These are phyloP conservation scores for Akanthomyces dipterigenus DNA, from an alignment of 2,329 filamentous ascomycete species.

Conservation along the genomic window DNA sequence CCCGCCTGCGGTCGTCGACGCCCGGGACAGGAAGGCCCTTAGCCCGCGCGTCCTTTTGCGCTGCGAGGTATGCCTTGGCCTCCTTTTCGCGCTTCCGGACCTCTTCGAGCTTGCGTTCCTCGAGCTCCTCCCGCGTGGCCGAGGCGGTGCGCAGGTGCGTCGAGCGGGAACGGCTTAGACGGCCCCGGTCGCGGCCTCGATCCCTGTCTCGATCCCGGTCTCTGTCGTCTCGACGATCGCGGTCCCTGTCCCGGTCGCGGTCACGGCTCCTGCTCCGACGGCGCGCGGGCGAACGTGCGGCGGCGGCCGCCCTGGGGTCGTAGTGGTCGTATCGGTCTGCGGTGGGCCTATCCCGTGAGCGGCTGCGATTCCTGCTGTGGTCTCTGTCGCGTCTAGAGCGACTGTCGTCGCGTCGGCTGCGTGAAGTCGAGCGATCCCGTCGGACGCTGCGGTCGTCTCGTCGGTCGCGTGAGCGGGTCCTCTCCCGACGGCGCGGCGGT, in stretches of 20 bases:
- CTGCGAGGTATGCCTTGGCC: slow-evolving; percentile 57
- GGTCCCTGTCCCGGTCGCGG: slow-evolving; percentile 17
- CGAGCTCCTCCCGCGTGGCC: slow-evolving; percentile 35
- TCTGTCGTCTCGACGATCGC: slow-evolving; percentile 11
- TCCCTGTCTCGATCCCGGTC: slow-evolving; percentile 3
- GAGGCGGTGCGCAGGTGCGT: slow-evolving; percentile 29
- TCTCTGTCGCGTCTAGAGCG: slow-evolving; percentile 25
- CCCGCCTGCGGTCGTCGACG: slow-evolving; percentile 45
- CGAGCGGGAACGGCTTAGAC: slow-evolving; percentile 39
- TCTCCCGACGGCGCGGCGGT: slow-evolving; percentile 24
- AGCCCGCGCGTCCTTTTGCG: slow-evolving; percentile 52
- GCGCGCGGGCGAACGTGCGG: slow-evolving; percentile 14
- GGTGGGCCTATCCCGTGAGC: slow-evolving; percentile 20
- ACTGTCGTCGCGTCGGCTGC: slow-evolving; percentile 25
- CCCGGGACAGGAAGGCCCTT: slow-evolving; percentile 53
- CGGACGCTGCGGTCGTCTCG: slow-evolving; percentile 19
- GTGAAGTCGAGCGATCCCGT: slow-evolving; percentile 23
- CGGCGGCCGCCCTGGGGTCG: slow-evolving; percentile 25
- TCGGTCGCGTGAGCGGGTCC: slow-evolving; percentile 27
- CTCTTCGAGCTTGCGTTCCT: slow-evolving; percentile 27
- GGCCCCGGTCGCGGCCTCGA: slow-evolving; percentile 24
- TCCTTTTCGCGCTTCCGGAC: slow-evolving; percentile 23
- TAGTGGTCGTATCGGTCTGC: slow-evolving; percentile 23
- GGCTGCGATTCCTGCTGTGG: slow-evolving; percentile 18
- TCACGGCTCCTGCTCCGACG: slow-evolving; percentile 22